These are phyloP conservation scores for Chaetomium fimeti DNA, from an alignment of 495 filamentous ascomycete genomes.

Conservation along the genomic window DNA sequence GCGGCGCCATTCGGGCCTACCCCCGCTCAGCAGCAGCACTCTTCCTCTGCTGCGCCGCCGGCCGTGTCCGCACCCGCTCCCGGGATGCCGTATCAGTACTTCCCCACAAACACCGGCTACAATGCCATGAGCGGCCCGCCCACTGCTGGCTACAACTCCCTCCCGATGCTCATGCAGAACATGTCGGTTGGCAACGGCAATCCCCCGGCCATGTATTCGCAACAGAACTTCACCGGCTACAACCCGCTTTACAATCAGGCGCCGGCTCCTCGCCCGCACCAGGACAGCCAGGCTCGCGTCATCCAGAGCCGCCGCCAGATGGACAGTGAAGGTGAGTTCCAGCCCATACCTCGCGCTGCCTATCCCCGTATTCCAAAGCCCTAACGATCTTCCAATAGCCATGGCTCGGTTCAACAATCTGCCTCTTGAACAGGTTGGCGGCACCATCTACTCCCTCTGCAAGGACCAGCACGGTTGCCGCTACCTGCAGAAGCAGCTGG, in stretches of 20 bases:
- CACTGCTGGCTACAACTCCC: slow-evolving; percentile 40
- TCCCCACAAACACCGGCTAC: slow-evolving; percentile 32
- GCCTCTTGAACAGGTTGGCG: slow-evolving; percentile 71
- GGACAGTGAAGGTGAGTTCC: slow-evolving; percentile 58
- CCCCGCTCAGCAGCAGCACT: slow-evolving; percentile 38
- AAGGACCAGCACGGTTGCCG: slow-evolving; percentile 98
- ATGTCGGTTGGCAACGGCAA: slow-evolving; percentile 51
- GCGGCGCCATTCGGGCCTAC: slow-evolving; percentile 67
- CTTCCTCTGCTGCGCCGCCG: slow-evolving; percentile 35
- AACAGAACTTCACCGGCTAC: slow-evolving; percentile 50
- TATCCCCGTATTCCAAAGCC: neutral
- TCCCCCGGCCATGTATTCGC: slow-evolving; percentile 42
- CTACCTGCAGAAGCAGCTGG: slow-evolving; percentile 94
- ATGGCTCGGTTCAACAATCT: slow-evolving; percentile 73
- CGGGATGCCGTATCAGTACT: slow-evolving; percentile 42
- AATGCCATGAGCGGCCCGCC: slow-evolving; percentile 27
- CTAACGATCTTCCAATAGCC: slow-evolving; percentile 35
- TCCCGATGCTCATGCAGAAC: slow-evolving; percentile 62
- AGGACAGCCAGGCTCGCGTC: slow-evolving; percentile 67
- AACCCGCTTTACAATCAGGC: slow-evolving; percentile 42
- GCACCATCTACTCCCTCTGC: slow-evolving; percentile 82
- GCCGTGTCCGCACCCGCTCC: slow-evolving; percentile 39
- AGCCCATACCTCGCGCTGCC: neutral
- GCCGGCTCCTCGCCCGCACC: slow-evolving; percentile 36
- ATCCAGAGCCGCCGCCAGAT: slow-evolving; percentile 65